These are phyloP conservation scores for Globisporangium cederbergense DNA, from an alignment of 352 stramenopile species.

Conservation along the genomic window DNA sequence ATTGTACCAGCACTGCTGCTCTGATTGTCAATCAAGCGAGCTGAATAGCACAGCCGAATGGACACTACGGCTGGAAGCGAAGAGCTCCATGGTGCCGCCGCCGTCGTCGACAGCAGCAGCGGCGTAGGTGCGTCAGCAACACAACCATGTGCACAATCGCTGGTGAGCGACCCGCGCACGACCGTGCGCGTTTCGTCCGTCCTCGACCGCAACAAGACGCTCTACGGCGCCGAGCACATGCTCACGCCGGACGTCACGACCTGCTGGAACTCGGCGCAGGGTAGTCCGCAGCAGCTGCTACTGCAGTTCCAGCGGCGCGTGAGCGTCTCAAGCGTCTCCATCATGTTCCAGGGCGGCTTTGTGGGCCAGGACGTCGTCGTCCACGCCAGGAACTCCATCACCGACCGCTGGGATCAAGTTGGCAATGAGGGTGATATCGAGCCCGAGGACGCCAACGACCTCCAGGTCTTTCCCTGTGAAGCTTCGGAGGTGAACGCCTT, in stretches of 20 bases:
- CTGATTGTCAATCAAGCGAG: no score
- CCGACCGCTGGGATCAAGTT: slow-evolving; percentile 24
- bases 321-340: slow-evolving; percentile 24
- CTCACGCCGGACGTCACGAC: slow-evolving; percentile 39
- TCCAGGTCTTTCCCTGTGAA: slow-evolving; percentile 39
- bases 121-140: not conserved
- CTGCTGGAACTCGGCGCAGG: slow-evolving; percentile 75
- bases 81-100: not conserved
- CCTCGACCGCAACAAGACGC: slow-evolving; percentile 59
- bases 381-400: slow-evolving; percentile 19
- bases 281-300: slow-evolving; percentile 56
- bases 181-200: slow-evolving; percentile 66
- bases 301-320: slow-evolving; percentile 61
- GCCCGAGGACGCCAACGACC: slow-evolving; percentile 47
- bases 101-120: not conserved
- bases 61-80: slow-evolving; percentile 6
- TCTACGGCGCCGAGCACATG: slow-evolving; percentile 60
- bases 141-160: slow-evolving; percentile 8
- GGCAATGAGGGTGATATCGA: slow-evolving; percentile 26
- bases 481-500: slow-evolving; percentile 31
- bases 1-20: no score
- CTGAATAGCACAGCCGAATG: not conserved
- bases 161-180: slow-evolving; percentile 37
- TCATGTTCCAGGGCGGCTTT: slow-evolving; percentile 83
- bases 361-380: slow-evolving; percentile 59